These are phyloP conservation scores for Yamadazyma dendronema DNA, from an alignment of 1,139 yeast species.

Conservation along the genomic window DNA sequence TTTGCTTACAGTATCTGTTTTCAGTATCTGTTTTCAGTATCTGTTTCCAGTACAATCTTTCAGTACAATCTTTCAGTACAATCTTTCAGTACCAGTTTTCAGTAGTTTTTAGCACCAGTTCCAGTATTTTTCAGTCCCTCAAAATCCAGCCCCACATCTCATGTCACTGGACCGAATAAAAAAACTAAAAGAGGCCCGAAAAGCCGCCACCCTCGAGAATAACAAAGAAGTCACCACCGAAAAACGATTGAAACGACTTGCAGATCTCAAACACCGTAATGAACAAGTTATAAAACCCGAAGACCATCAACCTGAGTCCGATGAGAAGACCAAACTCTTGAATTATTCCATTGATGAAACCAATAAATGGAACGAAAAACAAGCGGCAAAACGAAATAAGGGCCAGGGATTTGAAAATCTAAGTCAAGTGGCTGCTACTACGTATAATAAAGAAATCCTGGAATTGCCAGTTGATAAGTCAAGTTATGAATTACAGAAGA, in stretches of 20 bases:
- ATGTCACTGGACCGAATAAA: slow-evolving; percentile 6
- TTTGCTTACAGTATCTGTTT: too few species aligned
- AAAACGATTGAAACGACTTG: slow-evolving; percentile 7
- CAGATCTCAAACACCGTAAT: slow-evolving; percentile 4
- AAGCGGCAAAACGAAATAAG: slow-evolving; percentile 19
- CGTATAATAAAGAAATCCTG: slow-evolving; percentile 49
- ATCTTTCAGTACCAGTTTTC: too few species aligned
- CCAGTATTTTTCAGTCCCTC: too few species aligned
- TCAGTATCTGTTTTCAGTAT: too few species aligned
- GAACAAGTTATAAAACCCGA: slow-evolving; percentile 2
- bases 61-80: too few species aligned
- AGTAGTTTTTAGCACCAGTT: too few species aligned
- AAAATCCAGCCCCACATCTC: too few species aligned
- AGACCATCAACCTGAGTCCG: background rate
- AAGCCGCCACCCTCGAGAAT: slow-evolving; percentile 12
- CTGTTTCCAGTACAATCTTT: too few species aligned
- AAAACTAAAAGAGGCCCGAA: slow-evolving; percentile 9
- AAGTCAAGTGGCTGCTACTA: slow-evolving; percentile 52
- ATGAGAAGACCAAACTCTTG: slow-evolving; percentile 24
- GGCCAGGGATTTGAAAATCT: slow-evolving; percentile 30
- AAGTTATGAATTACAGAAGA: slow-evolving; percentile 31
- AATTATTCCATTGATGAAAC: slow-evolving; percentile 68
- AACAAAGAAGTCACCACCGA: slow-evolving; percentile 8
- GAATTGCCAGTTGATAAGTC: slow-evolving; percentile 40
- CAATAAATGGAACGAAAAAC: slow-evolving; percentile 60